Percentiles rank a stretch among this genome's conserved stretches.
These are phyloP conservation scores for Rhodomyrtus tomentosa DNA, from an alignment of 345 rosid species.

Conservation along the genomic window DNA sequence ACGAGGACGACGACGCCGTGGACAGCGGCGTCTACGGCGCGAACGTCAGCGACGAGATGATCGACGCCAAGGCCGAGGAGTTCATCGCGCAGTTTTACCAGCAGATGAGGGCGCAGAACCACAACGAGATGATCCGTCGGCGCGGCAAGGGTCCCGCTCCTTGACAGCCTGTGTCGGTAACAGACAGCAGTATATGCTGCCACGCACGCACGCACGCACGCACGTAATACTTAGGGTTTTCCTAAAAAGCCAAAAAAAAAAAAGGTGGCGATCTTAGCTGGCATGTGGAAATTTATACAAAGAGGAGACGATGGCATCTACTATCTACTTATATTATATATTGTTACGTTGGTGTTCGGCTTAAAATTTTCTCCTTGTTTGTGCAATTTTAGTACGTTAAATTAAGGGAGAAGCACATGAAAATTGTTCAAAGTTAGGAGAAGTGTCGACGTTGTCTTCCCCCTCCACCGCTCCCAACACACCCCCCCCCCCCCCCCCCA, in stretches of 20 bases:
- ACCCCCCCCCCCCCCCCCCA: too few relatives aligned
- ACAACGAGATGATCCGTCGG: not conserved
- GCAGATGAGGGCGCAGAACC: slow-evolving; percentile 40
- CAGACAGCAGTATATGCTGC: not conserved
- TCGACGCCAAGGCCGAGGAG: slow-evolving; percentile 63
- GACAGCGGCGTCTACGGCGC: not conserved
- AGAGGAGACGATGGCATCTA: not conserved
- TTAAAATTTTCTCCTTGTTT: not conserved
- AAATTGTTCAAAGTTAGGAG: not conserved
- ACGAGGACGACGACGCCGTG: slow-evolving; percentile 6
- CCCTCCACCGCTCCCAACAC: too few relatives aligned
- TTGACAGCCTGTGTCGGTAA: not conserved
- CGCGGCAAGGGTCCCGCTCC: not conserved
- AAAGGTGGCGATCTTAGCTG: too few relatives aligned
- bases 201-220: too few relatives aligned
- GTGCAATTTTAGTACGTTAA: not conserved
- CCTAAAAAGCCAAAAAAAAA: too few relatives aligned
- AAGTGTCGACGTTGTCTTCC: not conserved
- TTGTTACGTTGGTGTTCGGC: not conserved
- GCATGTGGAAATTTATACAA: not conserved
- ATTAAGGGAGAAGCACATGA: not conserved
- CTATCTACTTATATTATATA: not conserved
- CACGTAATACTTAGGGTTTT: not conserved
- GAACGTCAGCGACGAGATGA: slow-evolving; percentile 45
- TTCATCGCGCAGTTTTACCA: slow-evolving; percentile 48